Evolutionary conservation across 441 rosid genomes (phyloP).

Genomic region (Gossypium schwendimanii): DNA sequence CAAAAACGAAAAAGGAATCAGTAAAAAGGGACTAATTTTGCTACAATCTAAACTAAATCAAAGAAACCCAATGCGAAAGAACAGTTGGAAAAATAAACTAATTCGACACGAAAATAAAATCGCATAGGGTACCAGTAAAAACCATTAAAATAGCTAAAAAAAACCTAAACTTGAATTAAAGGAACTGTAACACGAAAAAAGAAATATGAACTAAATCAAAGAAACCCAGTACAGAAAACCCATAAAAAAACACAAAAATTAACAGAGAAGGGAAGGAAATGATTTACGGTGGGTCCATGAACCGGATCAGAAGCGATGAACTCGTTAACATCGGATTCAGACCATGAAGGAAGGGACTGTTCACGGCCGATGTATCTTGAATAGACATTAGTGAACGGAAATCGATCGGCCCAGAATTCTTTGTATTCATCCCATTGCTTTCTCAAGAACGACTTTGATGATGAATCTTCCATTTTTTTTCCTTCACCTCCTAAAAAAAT

Average conservation of each 20-base stretch:
- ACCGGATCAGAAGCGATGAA: constrained; percentile 82
- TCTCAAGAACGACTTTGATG: constrained; percentile 32
- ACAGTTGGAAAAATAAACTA: not conserved
- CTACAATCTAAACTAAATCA: not conserved
- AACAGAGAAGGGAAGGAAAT: not conserved
- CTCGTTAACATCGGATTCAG: constrained; percentile 64
- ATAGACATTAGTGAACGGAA: constrained; percentile 51
- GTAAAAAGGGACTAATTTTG: not conserved
- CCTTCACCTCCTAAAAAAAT: not conserved
- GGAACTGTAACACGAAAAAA: no score
- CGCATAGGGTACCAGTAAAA: no score
- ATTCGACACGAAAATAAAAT: no score
- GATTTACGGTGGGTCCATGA: constrained; percentile 72
- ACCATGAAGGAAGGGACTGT: constrained; percentile 68
- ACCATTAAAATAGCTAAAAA: no score
- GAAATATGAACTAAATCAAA: not conserved
- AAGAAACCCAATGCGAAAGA: not conserved
- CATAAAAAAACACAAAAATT: not conserved
- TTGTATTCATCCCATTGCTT: constrained; percentile 49
- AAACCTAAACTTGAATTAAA: no score
- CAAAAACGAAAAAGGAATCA: not conserved
- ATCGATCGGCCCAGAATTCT: constrained; percentile 59
- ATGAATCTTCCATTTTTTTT: constrained; percentile 37
- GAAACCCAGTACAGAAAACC: not conserved
- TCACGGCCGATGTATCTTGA: constrained; percentile 48